Evolutionary conservation across 768 basidiomycete species (phyloP), one percentile per base, ranked within the genome.

Genomic region (Suillus americanus): DNA sequence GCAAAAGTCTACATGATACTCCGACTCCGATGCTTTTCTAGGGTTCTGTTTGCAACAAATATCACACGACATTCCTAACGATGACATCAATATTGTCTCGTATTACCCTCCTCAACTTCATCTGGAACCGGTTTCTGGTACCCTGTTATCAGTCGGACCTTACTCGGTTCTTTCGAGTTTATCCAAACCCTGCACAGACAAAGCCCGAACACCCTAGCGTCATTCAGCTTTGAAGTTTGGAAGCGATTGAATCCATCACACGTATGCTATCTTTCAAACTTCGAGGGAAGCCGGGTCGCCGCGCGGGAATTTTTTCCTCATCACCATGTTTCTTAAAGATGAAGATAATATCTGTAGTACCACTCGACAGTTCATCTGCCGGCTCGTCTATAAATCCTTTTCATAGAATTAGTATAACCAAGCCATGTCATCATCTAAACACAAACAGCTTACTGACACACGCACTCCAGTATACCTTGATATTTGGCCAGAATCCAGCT

Each of bases 181-280:
- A 3, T 35, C 5, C 33, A 35, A 35, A 35, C 33, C 33, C 33
- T 35, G 33, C 3, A 35, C 5, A 7, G 4, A 35, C 3, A 35
- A 35, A 35, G 33, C 6, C 33, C 5, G 33, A 7, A 30, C 30
- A 30, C 30, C 30, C 30, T 30, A 69, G 61, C 61, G 41, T 68
- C 69, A 48, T 62, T 71, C 73, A 59, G 70, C 68, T 77, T 72
- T 74, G 74, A 53, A 60, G 77, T 77, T 72, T 74, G 74, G 56
- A 60, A 75, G 75, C 77, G 70, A 75, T 75, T 66, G 75, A 77
- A 68, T 63, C 45, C 62, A 60, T 77, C 68, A 75, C 75, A 68
- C 69, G 74, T 23, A 70, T 77, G 72, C 65, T 74, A 75, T 71
- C 75, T 23, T 66, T 67, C 68, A 37, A 74, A 68, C n/a, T n/a